Conservation (phyloP, 1,284 basidiomycete species). For the Chiua sp. region DNA sequence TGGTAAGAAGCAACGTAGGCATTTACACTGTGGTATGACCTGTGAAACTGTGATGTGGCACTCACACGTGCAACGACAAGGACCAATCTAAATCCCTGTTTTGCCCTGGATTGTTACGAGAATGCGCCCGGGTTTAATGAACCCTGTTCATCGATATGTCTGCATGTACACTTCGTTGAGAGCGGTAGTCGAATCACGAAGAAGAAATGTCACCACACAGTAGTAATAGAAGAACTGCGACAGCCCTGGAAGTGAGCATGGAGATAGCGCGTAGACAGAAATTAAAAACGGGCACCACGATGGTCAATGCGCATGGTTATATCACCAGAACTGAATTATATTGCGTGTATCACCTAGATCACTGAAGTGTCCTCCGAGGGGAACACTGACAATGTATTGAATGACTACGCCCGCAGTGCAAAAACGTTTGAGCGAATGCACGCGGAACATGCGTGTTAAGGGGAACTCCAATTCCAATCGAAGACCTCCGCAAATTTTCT, state of each 20-base stretch:
- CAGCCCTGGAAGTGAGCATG: neutral
- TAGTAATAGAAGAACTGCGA: neutral
- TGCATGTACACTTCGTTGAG: neutral
- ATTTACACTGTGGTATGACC: neutral
- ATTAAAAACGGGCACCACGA: too few relatives aligned
- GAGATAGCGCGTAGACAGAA: neutral
- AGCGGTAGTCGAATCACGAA: neutral
- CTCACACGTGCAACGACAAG: neutral
- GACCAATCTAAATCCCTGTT: too few relatives aligned
- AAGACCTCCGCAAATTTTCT: neutral
- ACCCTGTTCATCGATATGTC: neutral
- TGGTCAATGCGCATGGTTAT: too few relatives aligned
- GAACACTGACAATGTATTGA: neutral
- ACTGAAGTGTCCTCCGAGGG: slow-evolving; percentile 1
- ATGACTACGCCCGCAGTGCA: neutral
- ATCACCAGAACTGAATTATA: slow-evolving; percentile 2
- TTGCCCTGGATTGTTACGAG: neutral
- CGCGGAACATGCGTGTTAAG: neutral
- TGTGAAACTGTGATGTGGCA: neutral
- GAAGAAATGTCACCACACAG: slow-evolving; percentile 1
- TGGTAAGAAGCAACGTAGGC: neutral
- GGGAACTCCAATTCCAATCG: neutral
- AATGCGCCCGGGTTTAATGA: neutral
- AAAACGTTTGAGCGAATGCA: slow-evolving; percentile 1
- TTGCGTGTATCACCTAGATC: neutral